These are phyloP conservation scores for Ogataea henricii DNA, from an alignment of 805 yeast genomes.

Conservation along the genomic window DNA sequence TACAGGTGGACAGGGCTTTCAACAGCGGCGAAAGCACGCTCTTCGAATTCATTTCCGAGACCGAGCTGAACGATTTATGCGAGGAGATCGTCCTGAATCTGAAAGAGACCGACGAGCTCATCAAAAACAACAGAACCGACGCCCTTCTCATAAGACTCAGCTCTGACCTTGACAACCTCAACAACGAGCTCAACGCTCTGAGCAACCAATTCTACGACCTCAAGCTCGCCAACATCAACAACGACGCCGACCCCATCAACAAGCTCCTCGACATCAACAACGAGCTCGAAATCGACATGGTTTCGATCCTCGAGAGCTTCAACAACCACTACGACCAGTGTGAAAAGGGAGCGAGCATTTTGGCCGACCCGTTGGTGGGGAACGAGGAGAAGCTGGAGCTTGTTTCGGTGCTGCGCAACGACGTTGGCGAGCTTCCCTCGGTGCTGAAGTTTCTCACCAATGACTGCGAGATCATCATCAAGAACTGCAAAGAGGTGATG, in stretches of 20 bases:
- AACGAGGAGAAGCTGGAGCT: slow-evolving; percentile 41
- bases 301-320: slow-evolving; percentile 64
- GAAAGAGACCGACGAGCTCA: slow-evolving; percentile 32
- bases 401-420: slow-evolving; percentile 50
- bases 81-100: slow-evolving; percentile 31
- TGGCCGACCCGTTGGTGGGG: slow-evolving; percentile 33
- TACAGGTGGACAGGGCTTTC: slow-evolving; percentile 39
- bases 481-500: slow-evolving; percentile 33
- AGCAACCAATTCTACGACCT: slow-evolving; percentile 26
- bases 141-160: slow-evolving; percentile 29
- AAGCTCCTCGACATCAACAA: slow-evolving; percentile 42
- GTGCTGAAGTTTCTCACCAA: slow-evolving; percentile 53
- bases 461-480: slow-evolving; percentile 32
- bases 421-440: slow-evolving; percentile 55
- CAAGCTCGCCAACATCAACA: slow-evolving; percentile 26
- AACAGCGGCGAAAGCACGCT: slow-evolving; percentile 28
- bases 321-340: slow-evolving; percentile 87
- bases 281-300: slow-evolving; percentile 67
- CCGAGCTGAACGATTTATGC: slow-evolving; percentile 39
- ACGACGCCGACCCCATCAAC: slow-evolving; percentile 24
- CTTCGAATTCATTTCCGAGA: slow-evolving; percentile 51
- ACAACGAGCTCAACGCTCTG: slow-evolving; percentile 29
- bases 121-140: slow-evolving; percentile 30
- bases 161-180: slow-evolving; percentile 27
- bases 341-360: slow-evolving; percentile 43